Percentiles rank a stretch among this genome's conserved stretches.
Conservation (phyloP, 306 rosid species). For the Pueraria montana region DNA sequence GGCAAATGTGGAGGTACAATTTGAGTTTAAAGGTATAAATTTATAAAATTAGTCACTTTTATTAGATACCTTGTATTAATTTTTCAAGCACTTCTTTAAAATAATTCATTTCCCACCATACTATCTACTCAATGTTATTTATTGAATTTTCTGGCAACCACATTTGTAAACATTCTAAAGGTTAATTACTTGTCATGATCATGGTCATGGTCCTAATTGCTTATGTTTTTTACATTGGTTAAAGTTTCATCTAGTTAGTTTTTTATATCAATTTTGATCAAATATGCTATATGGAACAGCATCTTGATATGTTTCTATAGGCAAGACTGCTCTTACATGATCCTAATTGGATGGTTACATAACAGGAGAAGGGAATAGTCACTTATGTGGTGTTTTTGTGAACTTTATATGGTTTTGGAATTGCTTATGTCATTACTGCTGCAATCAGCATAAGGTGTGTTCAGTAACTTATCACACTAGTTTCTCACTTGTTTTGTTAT, state of each 20-base stretch:
- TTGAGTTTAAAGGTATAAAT: no score
- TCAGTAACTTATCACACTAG: neutral
- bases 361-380: conserved; percentile 52
- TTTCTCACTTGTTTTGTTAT: conserved; percentile 33
- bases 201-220: no score
- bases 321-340: conserved; percentile 10
- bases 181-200: no score
- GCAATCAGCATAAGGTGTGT: conserved; percentile 65
- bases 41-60: no score
- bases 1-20: no score
- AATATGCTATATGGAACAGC: conserved; percentile 10
- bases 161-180: no score
- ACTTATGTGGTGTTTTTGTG: conserved; percentile 53
- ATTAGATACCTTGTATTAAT: no score
- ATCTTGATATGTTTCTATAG: conserved; percentile 25
- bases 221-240: no score
- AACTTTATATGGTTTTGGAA: conserved; percentile 61
- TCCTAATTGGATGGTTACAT: conserved; percentile 43
- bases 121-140: no score
- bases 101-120: no score
- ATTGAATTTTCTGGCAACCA: no score
- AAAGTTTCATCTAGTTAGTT: conserved; percentile 6
- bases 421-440: conserved; percentile 66
- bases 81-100: no score
- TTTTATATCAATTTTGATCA: neutral